phyloP scores from a whole-genome alignment of 495 filamentous ascomycete species.

The Talaromyces adpressus region DNA sequence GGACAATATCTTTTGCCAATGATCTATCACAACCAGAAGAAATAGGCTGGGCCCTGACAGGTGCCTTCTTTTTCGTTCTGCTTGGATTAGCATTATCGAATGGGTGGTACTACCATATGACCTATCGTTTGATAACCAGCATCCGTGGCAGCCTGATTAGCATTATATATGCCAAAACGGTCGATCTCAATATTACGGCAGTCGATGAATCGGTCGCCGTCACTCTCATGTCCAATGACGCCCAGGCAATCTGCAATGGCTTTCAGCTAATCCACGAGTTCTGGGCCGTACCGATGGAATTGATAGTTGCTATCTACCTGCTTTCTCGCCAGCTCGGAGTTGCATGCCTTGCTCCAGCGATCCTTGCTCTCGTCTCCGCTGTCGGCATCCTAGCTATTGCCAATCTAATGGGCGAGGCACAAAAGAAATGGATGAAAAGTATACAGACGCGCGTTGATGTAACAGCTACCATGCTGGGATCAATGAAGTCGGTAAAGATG shows the following conservation, averaged over 20 bases:
- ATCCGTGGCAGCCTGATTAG: constrained; percentile 49
- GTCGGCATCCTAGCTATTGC: constrained; percentile 4
- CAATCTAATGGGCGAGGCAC: constrained; percentile 1
- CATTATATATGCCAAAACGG: constrained; percentile 47
- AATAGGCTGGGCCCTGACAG: constrained; percentile 46
- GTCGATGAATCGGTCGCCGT: constrained; percentile 33
- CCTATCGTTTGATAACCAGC: constrained; percentile 52
- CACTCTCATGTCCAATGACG: constrained; percentile 52
- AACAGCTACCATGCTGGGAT: constrained; percentile 46
- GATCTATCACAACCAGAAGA: constrained; percentile 30
- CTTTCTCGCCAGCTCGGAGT: constrained; percentile 44
- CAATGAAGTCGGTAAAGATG: constrained; percentile 55
- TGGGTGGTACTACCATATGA: constrained; percentile 44
- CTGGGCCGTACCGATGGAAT: constrained; percentile 48
- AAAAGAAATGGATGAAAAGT: constrained; percentile 46
- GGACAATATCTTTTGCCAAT: constrained; percentile 39
- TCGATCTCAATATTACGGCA: constrained; percentile 26
- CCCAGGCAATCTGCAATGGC: constrained; percentile 38
- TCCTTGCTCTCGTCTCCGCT: constrained; percentile 18
- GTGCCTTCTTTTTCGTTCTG: constrained; percentile 40
- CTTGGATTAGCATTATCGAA: constrained; percentile 43
- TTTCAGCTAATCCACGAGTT: constrained; percentile 36
- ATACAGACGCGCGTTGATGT: constrained; percentile 46
- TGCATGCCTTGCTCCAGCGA: constrained; percentile 36
- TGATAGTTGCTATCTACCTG: constrained; percentile 44